Evolutionary conservation across 352 stramenopile species (phyloP).

Genomic region (Halophytophthora batemanensis): DNA sequence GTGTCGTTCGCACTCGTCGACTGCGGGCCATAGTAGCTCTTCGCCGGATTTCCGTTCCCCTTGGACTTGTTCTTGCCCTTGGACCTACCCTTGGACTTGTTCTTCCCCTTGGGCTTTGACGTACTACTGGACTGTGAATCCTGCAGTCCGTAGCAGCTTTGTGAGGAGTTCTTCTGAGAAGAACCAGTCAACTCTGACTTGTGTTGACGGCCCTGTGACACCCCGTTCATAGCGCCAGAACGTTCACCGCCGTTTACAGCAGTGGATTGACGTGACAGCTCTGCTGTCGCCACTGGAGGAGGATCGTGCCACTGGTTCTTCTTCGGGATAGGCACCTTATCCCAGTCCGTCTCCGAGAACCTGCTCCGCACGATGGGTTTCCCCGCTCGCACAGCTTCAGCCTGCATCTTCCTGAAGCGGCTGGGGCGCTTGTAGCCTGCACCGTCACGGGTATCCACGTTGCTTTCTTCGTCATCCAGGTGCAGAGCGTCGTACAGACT

Average conservation of each 20-base stretch:
- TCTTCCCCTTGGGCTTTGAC: constrained; percentile 14
- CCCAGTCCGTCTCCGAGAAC: constrained; percentile 37
- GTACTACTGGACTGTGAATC: constrained; percentile 1
- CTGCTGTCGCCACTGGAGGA: constrained; percentile 5
- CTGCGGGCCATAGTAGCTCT: too few species aligned
- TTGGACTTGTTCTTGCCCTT: neutral
- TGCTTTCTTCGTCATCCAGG: constrained; percentile 37
- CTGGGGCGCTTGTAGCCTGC: constrained; percentile 48
- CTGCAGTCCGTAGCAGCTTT: constrained; percentile 38
- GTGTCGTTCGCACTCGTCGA: constrained; percentile 4
- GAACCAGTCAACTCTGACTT: constrained; percentile 16
- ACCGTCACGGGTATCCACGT: constrained; percentile 25
- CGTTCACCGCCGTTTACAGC: constrained; percentile 6
- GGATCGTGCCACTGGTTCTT: constrained; percentile 21
- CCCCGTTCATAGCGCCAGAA: constrained; percentile 7
- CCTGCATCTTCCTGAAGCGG: constrained; percentile 52
- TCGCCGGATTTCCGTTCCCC: too few species aligned
- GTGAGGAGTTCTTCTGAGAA: constrained; percentile 14
- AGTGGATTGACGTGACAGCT: neutral
- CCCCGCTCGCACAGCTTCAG: constrained; percentile 38
- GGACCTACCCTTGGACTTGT: neutral
- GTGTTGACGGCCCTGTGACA: constrained; percentile 16
- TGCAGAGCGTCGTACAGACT: constrained; percentile 59
- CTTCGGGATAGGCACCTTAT: constrained; percentile 53
- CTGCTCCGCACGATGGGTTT: constrained; percentile 34